A percentile compares a stretch with the other conserved stretches of the same genome.
Evolutionary conservation across 306 rosid genomes (phyloP).

Genomic region (Quercus gilva): DNA sequence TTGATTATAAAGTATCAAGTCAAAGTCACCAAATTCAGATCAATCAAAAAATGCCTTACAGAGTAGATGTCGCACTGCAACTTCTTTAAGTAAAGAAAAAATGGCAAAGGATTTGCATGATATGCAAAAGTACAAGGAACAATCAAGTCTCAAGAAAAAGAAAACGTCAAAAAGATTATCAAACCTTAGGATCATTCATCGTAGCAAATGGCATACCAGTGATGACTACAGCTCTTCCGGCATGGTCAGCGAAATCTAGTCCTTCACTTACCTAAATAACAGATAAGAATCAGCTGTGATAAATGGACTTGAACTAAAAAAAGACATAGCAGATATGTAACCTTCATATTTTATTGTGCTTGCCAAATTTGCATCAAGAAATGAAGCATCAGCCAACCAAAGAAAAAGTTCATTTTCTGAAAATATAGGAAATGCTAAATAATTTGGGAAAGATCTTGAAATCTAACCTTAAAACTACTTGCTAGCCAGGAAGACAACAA

Average conservation of each 20-base stretch:
- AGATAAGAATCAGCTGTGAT: conserved; percentile 12
- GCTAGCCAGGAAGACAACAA: not conserved
- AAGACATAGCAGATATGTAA: conserved; percentile 1
- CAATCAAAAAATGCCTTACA: not conserved
- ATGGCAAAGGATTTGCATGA: conserved; percentile 8
- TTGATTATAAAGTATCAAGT: not conserved
- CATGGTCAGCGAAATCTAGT: conserved; percentile 93
- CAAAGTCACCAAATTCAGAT: not conserved
- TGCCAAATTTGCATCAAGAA: not conserved
- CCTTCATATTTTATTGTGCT: not conserved
- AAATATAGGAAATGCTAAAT: not conserved
- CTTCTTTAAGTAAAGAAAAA: not conserved
- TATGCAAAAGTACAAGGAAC: conserved; percentile 7
- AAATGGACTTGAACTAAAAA: conserved; percentile 17
- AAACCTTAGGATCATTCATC: conserved; percentile 82
- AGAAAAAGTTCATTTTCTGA: not conserved
- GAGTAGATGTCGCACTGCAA: not conserved
- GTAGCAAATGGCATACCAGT: conserved; percentile 94
- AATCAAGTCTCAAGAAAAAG: conserved; percentile 8
- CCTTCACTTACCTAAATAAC: conserved; percentile 90
- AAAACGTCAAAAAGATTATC: conserved; percentile 7
- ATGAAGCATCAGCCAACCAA: conserved; percentile 1
- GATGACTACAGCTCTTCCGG: conserved; percentile 92
- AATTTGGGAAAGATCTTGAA: not conserved
- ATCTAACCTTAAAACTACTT: not conserved